phyloP scores from a whole-genome alignment of 2,329 filamentous ascomycete species.

The Epichloe hybrida region DNA sequence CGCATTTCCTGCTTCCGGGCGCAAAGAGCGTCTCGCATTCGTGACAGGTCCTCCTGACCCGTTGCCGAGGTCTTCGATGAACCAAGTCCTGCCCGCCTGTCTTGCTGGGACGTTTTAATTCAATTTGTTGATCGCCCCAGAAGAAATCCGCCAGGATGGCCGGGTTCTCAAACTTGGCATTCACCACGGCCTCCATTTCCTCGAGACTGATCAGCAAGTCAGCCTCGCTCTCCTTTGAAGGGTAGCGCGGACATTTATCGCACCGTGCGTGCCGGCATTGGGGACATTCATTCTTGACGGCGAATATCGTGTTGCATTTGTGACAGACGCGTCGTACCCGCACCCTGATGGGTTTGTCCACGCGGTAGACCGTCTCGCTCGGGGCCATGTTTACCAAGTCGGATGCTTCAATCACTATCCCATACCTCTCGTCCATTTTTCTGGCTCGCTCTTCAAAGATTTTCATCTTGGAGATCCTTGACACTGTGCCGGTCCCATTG shows the following conservation, averaged over 20 bases:
- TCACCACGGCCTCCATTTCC: slow-evolving; percentile 33
- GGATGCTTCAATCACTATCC: slow-evolving; percentile 39
- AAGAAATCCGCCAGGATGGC: slow-evolving; percentile 37
- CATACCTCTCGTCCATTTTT: slow-evolving; percentile 40
- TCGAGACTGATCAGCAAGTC: slow-evolving; percentile 39
- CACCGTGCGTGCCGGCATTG: slow-evolving; percentile 71
- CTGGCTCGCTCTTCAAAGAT: slow-evolving; percentile 43
- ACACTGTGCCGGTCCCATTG: slow-evolving; percentile 14
- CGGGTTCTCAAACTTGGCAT: slow-evolving; percentile 44
- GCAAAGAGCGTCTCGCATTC: slow-evolving; percentile 53
- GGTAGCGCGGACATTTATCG: slow-evolving; percentile 65
- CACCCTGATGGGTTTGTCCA: slow-evolving; percentile 67
- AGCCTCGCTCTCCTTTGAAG: slow-evolving; percentile 48
- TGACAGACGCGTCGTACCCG: slow-evolving; percentile 71
- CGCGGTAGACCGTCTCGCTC: slow-evolving; percentile 44
- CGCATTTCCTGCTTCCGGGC: slow-evolving; percentile 47
- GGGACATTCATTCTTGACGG: slow-evolving; percentile 56
- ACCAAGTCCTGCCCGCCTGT: slow-evolving; percentile 58
- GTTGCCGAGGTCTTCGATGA: slow-evolving; percentile 57
- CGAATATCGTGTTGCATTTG: slow-evolving; percentile 62
- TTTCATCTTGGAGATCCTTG: slow-evolving; percentile 33
- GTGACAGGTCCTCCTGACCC: slow-evolving; percentile 65
- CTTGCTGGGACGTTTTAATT: slow-evolving; percentile 50
- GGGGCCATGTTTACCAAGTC: slow-evolving; percentile 36
- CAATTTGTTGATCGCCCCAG: slow-evolving; percentile 31